Evolutionary conservation across 176 grass and related monocot genomes (phyloP).

Genomic region (Zoysia japonica): DNA sequence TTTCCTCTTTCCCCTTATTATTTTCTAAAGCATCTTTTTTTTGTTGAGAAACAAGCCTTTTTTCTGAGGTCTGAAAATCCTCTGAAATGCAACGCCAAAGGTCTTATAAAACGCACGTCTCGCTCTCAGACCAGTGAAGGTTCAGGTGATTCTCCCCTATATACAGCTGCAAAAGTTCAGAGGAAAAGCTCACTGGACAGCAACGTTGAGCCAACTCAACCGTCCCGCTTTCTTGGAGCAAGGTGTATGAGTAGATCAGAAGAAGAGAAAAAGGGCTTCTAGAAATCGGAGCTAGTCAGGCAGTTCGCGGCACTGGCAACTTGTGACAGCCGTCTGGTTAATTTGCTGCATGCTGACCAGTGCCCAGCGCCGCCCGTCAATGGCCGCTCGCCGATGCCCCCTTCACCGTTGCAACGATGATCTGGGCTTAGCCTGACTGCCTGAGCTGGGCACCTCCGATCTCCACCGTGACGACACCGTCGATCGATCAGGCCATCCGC

Average conservation of each 20-base stretch:
- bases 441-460: too few relatives aligned
- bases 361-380: not conserved
- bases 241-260: not conserved
- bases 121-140: not conserved
- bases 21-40: not conserved
- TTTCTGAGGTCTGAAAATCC: not conserved
- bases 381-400: constrained; percentile 5
- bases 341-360: constrained; percentile 9
- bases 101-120: not conserved
- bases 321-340: constrained; percentile 41
- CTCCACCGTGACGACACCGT: too few relatives aligned
- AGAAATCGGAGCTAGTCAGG: constrained; percentile 17
- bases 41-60: not conserved
- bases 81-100: constrained; percentile 8
- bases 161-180: constrained; percentile 4
- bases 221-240: constrained; percentile 7
- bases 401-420: not conserved
- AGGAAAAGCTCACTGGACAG: constrained; percentile 29
- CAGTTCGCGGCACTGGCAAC: constrained; percentile 45
- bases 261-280: not conserved
- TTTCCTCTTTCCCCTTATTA: not conserved
- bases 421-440: too few relatives aligned
- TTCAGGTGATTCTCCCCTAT: constrained; percentile 32
- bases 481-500: not conserved
- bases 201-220: constrained; percentile 38